These are phyloP conservation scores for Wickerhamomyces silvicola DNA, from an alignment of 805 yeast species.

Conservation along the genomic window DNA sequence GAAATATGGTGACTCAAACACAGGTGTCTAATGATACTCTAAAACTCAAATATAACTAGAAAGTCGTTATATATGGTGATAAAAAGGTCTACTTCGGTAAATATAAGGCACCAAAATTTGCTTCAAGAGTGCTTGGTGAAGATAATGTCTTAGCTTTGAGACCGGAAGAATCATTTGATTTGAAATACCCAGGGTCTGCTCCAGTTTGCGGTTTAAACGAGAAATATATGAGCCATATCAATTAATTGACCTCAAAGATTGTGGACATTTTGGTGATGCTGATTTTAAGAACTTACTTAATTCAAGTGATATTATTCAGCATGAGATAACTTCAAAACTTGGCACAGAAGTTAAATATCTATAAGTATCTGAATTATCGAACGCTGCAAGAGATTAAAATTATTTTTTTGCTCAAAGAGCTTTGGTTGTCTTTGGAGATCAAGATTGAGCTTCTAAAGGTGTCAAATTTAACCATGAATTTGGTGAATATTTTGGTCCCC, in stretches of 20 bases:
- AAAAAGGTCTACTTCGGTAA: too few relatives aligned
- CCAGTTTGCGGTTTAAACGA: conserved; percentile 5
- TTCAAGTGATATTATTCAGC: too few relatives aligned
- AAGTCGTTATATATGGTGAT: too few relatives aligned
- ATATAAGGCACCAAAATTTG: conserved; percentile 1
- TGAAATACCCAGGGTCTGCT: conserved; percentile 4
- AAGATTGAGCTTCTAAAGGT: conserved; percentile 37
- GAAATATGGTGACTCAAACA: too few relatives aligned
- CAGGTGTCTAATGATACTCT: too few relatives aligned
- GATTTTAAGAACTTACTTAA: conserved; percentile 3
- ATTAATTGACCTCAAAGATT: conserved; percentile 1
- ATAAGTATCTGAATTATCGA: too few relatives aligned
- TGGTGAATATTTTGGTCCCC: conserved; percentile 39
- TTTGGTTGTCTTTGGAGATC: conserved; percentile 42
- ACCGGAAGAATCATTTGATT: neutral
- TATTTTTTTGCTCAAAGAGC: conserved; percentile 42
- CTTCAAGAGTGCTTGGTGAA: neutral
- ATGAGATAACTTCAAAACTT: too few relatives aligned
- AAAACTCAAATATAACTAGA: too few relatives aligned
- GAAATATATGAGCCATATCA: conserved; percentile 3
- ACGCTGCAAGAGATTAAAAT: too few relatives aligned
- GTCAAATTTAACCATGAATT: conserved; percentile 37
- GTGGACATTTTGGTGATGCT: conserved; percentile 4
- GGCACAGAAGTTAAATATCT: too few relatives aligned
- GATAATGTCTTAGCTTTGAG: conserved; percentile 2